phyloP scores from a whole-genome alignment of 345 rosid genomes.

The Rubroshorea leprosula region DNA sequence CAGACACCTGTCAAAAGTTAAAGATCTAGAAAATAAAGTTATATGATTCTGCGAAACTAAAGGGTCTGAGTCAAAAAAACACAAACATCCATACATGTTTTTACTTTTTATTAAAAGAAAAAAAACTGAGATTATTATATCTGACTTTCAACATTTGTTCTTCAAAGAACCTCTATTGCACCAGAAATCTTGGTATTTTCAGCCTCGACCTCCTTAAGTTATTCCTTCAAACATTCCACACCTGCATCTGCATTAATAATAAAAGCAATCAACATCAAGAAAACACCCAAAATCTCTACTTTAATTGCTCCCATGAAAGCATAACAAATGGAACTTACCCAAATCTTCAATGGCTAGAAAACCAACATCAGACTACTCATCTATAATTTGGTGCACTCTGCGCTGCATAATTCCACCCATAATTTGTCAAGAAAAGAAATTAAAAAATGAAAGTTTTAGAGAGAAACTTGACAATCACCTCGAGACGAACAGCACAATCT shows the following conservation, averaged over 20 bases:
- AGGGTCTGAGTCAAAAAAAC: background rate
- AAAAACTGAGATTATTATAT: too few relatives aligned
- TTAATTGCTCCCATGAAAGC: too few relatives aligned
- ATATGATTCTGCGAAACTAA: conserved; percentile 40
- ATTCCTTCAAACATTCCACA: conserved; percentile 46
- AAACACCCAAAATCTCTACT: too few relatives aligned
- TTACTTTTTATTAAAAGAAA: background rate
- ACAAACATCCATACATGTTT: background rate
- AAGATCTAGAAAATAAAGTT: too few relatives aligned
- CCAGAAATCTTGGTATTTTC: conserved; percentile 47
- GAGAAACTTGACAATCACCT: conserved; percentile 31
- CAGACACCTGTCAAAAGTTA: too few relatives aligned
- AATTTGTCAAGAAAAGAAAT: background rate
- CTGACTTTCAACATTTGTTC: conserved; percentile 43
- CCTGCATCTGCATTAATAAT: conserved; percentile 41
- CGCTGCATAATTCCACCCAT: conserved; percentile 32
- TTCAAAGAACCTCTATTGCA: conserved; percentile 53
- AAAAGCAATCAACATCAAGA: too few relatives aligned
- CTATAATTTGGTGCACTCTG: conserved; percentile 52
- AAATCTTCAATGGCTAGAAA: conserved; percentile 58
- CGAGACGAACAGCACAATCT: conserved; percentile 46
- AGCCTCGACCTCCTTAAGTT: conserved; percentile 44
- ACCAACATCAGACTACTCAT: conserved; percentile 49
- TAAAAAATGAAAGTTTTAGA: background rate
- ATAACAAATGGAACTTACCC: conserved; percentile 23